Conservation (phyloP, 2,329 filamentous ascomycete genomes). For the Fusarium incarnatum region DNA sequence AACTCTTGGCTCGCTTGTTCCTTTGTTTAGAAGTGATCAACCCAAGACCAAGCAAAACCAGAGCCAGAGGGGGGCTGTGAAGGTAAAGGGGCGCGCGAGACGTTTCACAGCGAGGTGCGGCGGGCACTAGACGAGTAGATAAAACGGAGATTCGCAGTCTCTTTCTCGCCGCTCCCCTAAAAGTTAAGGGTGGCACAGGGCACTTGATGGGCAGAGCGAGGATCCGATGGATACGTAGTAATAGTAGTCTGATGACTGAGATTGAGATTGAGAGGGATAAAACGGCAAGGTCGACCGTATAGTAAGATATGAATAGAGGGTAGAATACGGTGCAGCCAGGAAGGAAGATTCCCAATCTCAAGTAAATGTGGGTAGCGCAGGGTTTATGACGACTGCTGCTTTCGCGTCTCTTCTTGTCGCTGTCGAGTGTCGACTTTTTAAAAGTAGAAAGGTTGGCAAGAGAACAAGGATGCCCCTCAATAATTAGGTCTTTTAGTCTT, state of each 20-base stretch:
- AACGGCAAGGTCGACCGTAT: constrained; percentile 31
- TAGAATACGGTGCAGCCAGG: constrained; percentile 18
- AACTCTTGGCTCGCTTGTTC: constrained; percentile 10
- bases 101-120: constrained; percentile 46
- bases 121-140: constrained; percentile 39
- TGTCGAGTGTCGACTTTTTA: neutral
- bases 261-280: constrained; percentile 2
- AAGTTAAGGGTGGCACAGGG: constrained; percentile 31
- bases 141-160: constrained; percentile 27
- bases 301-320: constrained; percentile 25
- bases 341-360: constrained; percentile 33
- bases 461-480: constrained; percentile 9
- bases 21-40: constrained; percentile 20
- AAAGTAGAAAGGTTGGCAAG: constrained; percentile 6
- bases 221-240: neutral
- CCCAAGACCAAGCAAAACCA: neutral
- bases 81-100: constrained; percentile 43
- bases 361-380: constrained; percentile 34
- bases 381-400: constrained; percentile 36
- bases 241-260: constrained; percentile 5
- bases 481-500: neutral
- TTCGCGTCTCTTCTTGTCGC: constrained; percentile 16
- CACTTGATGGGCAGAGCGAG: constrained; percentile 27
- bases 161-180: neutral
- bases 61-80: constrained; percentile 5